Evolutionary conservation across 2,329 filamentous ascomycete genomes (phyloP), one percentile per base, ranked within the genome.

Genomic region (Colletotrichum destructivum): DNA sequence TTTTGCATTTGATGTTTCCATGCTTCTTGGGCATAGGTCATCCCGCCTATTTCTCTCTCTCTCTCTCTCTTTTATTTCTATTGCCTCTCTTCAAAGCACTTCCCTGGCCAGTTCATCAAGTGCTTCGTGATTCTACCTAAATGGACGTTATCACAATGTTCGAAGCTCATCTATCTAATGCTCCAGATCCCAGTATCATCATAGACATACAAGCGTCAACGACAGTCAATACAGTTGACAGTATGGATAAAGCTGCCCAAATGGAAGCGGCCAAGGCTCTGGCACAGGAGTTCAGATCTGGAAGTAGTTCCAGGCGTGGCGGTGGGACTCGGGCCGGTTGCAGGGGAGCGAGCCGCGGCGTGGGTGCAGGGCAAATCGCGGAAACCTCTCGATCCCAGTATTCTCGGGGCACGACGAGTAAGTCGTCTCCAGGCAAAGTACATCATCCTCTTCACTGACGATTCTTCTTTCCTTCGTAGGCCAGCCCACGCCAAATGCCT

Each of bases 181-280:
- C 12, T 23, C 4, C 4, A 6, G 9, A 18, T 16, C 21, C 2
- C 6, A 23, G 12, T 3, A 23, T 13, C 8, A 8, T 3, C 13
- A n/a, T 13, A 42, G 38, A 11, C 16, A 21, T 11, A 47, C n/a
- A 23, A 12, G n/a, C 16, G 18, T 23, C n/a, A 26, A 23, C 35
- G 13, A 9, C 38, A 35, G 4, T 21, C 12, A 1, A 8, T 23
- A 23, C n/a, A 23, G 7, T 42, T 13, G n/a, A 38, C 60, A 62
- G 15, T 15, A 62, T 26, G 46, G 60, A 62, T 23, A 62, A 23
- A 42, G 16, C 11, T 18, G 46, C 31, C 8, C 60, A 62, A 21
- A 62, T 62, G 60, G 60, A 49, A 52, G 60, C 60, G 16, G 60
- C 60, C 26, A 62, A 21, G 40, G 5, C 26, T 18, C 35, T 62